Conservation (phyloP, 2,329 filamentous ascomycete species). For the Penicillium sp. region DNA sequence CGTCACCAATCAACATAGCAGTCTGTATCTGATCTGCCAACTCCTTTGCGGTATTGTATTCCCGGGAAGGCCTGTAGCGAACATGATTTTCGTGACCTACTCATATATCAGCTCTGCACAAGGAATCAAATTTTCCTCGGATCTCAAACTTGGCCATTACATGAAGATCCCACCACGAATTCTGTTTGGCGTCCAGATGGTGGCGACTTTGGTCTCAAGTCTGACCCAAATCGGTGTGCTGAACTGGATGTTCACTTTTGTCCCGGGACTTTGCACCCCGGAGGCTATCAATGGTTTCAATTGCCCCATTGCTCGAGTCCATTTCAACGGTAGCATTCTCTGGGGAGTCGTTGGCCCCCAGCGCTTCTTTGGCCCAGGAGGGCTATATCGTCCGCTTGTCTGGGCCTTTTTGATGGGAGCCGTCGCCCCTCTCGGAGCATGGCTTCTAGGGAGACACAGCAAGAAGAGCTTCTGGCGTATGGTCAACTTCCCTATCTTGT, state of each 20-base stretch:
- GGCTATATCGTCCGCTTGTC: slow-evolving; percentile 71
- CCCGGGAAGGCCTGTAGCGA: slow-evolving; percentile 79
- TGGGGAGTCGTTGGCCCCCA: slow-evolving; percentile 84
- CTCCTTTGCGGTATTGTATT: slow-evolving; percentile 79
- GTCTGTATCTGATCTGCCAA: slow-evolving; percentile 82
- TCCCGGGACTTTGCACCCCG: slow-evolving; percentile 73
- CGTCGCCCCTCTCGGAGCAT: slow-evolving; percentile 70
- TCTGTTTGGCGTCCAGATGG: slow-evolving; percentile 59
- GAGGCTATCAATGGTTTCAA: slow-evolving; percentile 83
- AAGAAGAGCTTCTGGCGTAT: slow-evolving; percentile 65
- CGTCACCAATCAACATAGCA: slow-evolving; percentile 84
- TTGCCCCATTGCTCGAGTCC: slow-evolving; percentile 80
- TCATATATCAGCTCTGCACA: slow-evolving; percentile 87
- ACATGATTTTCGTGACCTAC: slow-evolving; percentile 92
- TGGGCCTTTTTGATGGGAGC: slow-evolving; percentile 81
- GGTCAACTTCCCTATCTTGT: slow-evolving; percentile 78
- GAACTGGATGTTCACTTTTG: slow-evolving; percentile 84
- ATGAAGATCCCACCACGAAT: slow-evolving; percentile 61
- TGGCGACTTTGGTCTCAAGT: slow-evolving; percentile 65
- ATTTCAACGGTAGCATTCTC: slow-evolving; percentile 86
- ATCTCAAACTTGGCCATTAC: slow-evolving; percentile 71
- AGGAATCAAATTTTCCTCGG: slow-evolving; percentile 83
- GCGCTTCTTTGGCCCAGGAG: slow-evolving; percentile 75
- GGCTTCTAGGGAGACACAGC: slow-evolving; percentile 62
- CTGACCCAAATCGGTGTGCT: slow-evolving; percentile 79